Evolutionary conservation across 257 asterid genomes (phyloP), one percentile per base, ranked within the genome.

Genomic region (Marsdenia floribunda): DNA sequence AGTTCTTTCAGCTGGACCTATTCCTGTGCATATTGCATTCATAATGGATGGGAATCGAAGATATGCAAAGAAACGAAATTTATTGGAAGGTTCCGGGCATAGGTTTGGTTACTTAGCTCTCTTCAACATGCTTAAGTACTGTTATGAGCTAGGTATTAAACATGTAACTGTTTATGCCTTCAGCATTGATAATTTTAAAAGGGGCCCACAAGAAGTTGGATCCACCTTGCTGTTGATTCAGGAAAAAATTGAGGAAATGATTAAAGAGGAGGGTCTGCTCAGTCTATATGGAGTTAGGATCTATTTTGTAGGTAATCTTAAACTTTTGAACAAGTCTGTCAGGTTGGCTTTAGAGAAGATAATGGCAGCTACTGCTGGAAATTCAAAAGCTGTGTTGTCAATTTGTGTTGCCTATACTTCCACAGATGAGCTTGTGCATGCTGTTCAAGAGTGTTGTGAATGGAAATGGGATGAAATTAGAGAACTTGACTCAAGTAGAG

Each of bases 351-450:
- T 96, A 14, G 90, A 90, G 75, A 81, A 80, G 81, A 96, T 87
- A 16, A 92, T 89, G 97, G 71, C 42, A 3, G 90, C 90, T 33
- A 90, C 96, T 9, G 77, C 89, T 1, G 68, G 75, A n/a, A 90
- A 92, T 70, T 83, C 93, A 2, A 85, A 81, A 53, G 83, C 85
- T 18, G 87, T 83, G 5, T 87, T 92, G 29, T 87, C 86, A 0
- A 85, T 92, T 75, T 92, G 97, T 80, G 76, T 89, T n/a, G 97
- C 96, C 47, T 92, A 92, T 74, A 85, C 97, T n/a, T 90, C 97
- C 16, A 85, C 90, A 4, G 96, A 92, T 57, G 97, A 90, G 83
- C 88, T 88, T 35, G 76, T 77, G 50, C 90, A 89, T 77, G 90
- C 91, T 13, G 85, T 88, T 72, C 85, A 92, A 75, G 85, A 81